A percentile compares a stretch with the other conserved stretches of the same genome.
phyloP scores from a whole-genome alignment of 495 filamentous ascomycete species.

The Aspergillus incahuasiensis region DNA sequence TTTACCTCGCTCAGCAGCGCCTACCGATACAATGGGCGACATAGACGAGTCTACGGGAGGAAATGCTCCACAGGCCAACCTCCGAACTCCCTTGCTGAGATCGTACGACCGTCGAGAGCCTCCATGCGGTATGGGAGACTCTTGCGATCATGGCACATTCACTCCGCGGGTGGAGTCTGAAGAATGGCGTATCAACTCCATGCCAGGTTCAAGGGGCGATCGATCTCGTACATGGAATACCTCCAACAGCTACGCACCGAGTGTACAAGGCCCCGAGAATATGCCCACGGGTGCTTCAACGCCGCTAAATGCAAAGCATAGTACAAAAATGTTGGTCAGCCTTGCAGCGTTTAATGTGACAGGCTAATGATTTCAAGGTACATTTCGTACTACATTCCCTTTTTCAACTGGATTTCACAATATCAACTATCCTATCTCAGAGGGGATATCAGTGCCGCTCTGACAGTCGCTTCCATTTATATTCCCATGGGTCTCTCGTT shows the following conservation, averaged over 20 bases:
- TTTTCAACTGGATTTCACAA: constrained; percentile 79
- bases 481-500: constrained; percentile 94
- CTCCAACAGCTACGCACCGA: constrained; percentile 16
- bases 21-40: constrained; percentile 10
- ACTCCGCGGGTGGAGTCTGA: constrained; percentile 58
- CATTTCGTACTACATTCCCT: constrained; percentile 87
- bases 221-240: constrained; percentile 2
- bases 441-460: constrained; percentile 78
- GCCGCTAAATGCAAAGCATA: constrained; percentile 26
- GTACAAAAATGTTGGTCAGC: constrained; percentile 32
- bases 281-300: constrained; percentile 31
- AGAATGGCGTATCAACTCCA: constrained; percentile 30
- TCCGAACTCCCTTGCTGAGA: constrained; percentile 34
- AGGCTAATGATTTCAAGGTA: constrained; percentile 53
- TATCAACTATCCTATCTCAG: constrained; percentile 76
- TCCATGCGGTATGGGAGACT: constrained; percentile 36
- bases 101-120: constrained; percentile 35
- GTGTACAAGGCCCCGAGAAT: constrained; percentile 29
- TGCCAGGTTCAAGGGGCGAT: constrained; percentile 10
- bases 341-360: neutral
- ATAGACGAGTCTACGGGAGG: neutral
- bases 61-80: constrained; percentile 16
- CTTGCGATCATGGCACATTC: constrained; percentile 75
- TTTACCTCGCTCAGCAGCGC: neutral
- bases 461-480: constrained; percentile 95